Evolutionary conservation across 2,329 filamentous ascomycete genomes (phyloP).

Genomic region (Xylariaceae sp.): DNA sequence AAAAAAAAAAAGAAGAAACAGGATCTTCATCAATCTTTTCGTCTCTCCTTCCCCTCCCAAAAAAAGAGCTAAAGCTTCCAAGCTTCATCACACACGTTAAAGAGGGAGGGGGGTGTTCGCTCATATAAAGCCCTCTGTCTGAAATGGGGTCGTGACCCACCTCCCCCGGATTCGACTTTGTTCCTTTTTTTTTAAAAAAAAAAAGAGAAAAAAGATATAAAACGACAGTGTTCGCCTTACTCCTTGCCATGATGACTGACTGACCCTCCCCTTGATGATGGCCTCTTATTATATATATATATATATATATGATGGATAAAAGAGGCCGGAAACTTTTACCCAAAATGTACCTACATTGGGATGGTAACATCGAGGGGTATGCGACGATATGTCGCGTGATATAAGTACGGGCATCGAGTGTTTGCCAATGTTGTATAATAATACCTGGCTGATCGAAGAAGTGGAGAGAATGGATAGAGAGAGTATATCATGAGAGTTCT

Average conservation of each 20-base stretch:
- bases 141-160: too few species aligned
- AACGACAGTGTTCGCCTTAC: constrained; percentile 15
- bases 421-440: constrained; percentile 15
- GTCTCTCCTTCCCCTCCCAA: too few species aligned
- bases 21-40: too few species aligned
- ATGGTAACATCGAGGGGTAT: constrained; percentile 4
- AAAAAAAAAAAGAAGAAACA: too few species aligned
- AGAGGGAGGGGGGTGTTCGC: too few species aligned
- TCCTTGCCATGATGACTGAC: constrained; percentile 6
- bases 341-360: constrained; percentile 14
- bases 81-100: too few species aligned
- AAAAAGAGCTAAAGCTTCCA: too few species aligned
- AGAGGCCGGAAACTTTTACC: constrained; percentile 12
- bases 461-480: neutral
- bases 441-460: constrained; percentile 7
- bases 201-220: neutral
- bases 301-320: neutral
- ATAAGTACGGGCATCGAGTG: constrained; percentile 35
- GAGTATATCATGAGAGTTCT: neutral
- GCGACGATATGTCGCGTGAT: constrained; percentile 9
- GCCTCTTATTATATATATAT: constrained; percentile 2
- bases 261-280: neutral
- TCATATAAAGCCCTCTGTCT: too few species aligned
- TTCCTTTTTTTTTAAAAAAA: too few species aligned
- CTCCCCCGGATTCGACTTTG: too few species aligned